These are phyloP conservation scores for Backusella sp. DNA, from an alignment of 192 early-diverging fungal genomes.

Conservation along the genomic window DNA sequence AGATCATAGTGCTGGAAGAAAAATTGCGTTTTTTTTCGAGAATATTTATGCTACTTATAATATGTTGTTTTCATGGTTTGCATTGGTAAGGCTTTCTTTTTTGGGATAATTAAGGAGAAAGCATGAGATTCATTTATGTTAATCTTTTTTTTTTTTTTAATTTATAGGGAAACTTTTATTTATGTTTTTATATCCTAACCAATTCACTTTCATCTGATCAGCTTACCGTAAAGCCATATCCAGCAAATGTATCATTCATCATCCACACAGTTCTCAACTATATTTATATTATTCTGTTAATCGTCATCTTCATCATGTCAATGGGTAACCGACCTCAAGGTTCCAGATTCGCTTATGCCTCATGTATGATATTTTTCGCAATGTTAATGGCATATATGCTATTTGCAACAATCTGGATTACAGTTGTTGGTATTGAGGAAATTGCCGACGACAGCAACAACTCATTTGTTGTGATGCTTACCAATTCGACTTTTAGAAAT, in stretches of 20 bases:
- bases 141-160: background rate
- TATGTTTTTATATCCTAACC: constrained; percentile 53
- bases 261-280: constrained; percentile 45
- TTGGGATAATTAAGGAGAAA: background rate
- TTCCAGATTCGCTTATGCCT: constrained; percentile 53
- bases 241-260: constrained; percentile 36
- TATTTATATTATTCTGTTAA: constrained; percentile 58
- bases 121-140: constrained; percentile 45
- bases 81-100: constrained; percentile 54
- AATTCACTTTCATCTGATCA: constrained; percentile 29
- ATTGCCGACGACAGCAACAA: background rate
- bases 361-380: constrained; percentile 78
- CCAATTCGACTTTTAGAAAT: constrained; percentile 47
- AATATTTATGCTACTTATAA: constrained; percentile 67
- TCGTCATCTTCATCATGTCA: constrained; percentile 83
- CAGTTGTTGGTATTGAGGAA: constrained; percentile 52
- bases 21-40: constrained; percentile 60
- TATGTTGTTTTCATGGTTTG: constrained; percentile 77
- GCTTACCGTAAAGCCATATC: constrained; percentile 22
- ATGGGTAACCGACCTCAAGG: constrained; percentile 95
- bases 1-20: constrained; percentile 48
- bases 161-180: constrained; percentile 64
- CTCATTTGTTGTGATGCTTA: background rate
- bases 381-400: constrained; percentile 85
- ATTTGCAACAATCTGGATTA: constrained; percentile 67